These are phyloP conservation scores for Fomitopsis schrenkii DNA, from an alignment of 1,284 basidiomycete genomes.

Conservation along the genomic window DNA sequence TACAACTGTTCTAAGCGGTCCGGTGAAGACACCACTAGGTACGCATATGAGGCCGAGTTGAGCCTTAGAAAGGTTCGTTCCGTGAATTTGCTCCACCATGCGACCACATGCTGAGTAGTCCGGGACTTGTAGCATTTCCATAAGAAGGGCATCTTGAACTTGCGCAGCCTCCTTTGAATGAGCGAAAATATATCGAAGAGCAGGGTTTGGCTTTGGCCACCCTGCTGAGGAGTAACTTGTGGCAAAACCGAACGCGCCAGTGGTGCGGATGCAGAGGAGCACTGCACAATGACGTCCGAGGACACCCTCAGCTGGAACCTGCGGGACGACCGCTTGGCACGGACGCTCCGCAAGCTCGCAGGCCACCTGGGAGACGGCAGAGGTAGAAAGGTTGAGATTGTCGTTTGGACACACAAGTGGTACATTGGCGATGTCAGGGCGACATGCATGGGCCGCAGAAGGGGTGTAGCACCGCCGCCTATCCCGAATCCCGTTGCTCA, in stretches of 20 bases:
- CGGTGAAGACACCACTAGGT: conserved; percentile 24
- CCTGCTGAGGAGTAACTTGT: conserved; percentile 23
- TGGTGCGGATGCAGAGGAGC: conserved; percentile 27
- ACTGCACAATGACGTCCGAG: conserved; percentile 25
- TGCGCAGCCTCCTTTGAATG: conserved; percentile 19
- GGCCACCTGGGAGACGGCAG: conserved; percentile 15
- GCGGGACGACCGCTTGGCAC: conserved; percentile 19
- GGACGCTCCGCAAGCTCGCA: conserved; percentile 19
- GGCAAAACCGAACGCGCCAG: conserved; percentile 28
- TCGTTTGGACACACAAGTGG: conserved; percentile 28
- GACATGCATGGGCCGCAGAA: conserved; percentile 24
- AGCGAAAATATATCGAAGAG: conserved; percentile 18
- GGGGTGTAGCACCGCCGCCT: conserved; percentile 5
- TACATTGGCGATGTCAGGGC: conserved; percentile 27
- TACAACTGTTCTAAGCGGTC: conserved; percentile 28
- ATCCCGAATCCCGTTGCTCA: background rate
- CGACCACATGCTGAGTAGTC: background rate
- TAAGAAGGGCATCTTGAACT: conserved; percentile 22
- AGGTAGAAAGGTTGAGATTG: conserved; percentile 18
- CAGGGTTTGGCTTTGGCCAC: conserved; percentile 11
- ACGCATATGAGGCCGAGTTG: conserved; percentile 24
- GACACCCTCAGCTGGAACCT: conserved; percentile 25
- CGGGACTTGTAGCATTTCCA: conserved; percentile 21
- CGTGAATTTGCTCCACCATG: background rate
- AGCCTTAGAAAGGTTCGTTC: conserved; percentile 19